Conservation (phyloP, 139 green algal species). For the Asterochloris erici region DNA sequence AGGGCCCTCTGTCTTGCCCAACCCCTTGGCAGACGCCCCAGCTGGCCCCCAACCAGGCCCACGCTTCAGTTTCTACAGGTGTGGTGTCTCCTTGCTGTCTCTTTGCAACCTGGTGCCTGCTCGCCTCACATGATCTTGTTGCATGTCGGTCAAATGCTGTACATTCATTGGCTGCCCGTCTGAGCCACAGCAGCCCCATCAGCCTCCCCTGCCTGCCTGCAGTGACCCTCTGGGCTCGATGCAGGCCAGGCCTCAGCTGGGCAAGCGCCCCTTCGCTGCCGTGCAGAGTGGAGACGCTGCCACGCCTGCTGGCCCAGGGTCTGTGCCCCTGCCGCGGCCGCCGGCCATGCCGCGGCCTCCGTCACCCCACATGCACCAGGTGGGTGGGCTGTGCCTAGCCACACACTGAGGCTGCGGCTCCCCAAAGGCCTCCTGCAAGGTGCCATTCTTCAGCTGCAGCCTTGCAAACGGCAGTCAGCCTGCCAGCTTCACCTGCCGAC, state of each 20-base stretch:
- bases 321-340: neutral
- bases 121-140: neutral
- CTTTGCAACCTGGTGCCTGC: too few species aligned
- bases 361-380: neutral
- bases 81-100: neutral
- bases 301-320: neutral
- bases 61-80: constrained; percentile 15
- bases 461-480: too few species aligned
- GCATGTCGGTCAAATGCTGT: neutral
- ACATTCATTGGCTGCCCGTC: neutral
- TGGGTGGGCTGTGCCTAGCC: neutral
- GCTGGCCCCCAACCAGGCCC: neutral
- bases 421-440: neutral
- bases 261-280: neutral
- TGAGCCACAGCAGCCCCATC: neutral
- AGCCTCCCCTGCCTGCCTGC: neutral
- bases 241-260: neutral
- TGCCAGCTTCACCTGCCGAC: too few species aligned
- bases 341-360: neutral
- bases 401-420: neutral
- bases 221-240: neutral
- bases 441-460: too few species aligned
- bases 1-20: neutral
- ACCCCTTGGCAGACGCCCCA: constrained; percentile 1
- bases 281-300: neutral